phyloP scores from a whole-genome alignment of 257 asterid genomes.

The Nemophila menziesii region DNA sequence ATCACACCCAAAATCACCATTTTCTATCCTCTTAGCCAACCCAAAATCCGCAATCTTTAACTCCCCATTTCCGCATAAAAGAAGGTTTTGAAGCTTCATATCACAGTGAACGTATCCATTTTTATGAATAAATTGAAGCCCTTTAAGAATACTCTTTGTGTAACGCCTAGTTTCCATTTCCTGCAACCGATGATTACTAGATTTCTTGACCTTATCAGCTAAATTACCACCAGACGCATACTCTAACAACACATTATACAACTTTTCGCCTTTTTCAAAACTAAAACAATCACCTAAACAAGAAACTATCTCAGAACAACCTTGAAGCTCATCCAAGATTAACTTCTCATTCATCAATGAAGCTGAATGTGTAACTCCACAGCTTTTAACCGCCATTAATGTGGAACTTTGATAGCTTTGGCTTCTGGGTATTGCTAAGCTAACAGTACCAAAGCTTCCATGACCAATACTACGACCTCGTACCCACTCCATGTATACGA shows the following conservation, averaged over 20 bases:
- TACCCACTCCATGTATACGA: slow-evolving; percentile 9
- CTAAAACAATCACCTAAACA: slow-evolving; percentile 11
- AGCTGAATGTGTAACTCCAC: slow-evolving; percentile 4
- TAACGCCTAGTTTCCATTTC: slow-evolving; percentile 2
- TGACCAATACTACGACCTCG: slow-evolving; percentile 10
- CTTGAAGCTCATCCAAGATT: slow-evolving; percentile 10
- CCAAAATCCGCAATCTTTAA: slow-evolving; percentile 16
- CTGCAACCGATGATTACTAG: neutral
- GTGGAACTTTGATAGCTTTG: neutral
- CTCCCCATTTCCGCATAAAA: slow-evolving; percentile 1
- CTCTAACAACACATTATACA: slow-evolving; percentile 13
- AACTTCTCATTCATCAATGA: slow-evolving; percentile 11
- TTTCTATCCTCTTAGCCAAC: slow-evolving; percentile 8
- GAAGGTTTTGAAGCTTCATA: slow-evolving; percentile 13
- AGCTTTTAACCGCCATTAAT: slow-evolving; percentile 12
- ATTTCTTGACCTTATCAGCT: slow-evolving; percentile 2
- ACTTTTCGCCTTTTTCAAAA: slow-evolving; percentile 7
- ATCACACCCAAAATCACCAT: slow-evolving; percentile 8
- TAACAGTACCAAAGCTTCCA: slow-evolving; percentile 12
- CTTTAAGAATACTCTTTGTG: slow-evolving; percentile 8
- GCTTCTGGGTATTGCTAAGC: slow-evolving; percentile 8
- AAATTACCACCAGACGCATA: slow-evolving; percentile 10
- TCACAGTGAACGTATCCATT: slow-evolving; percentile 14
- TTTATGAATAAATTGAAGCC: slow-evolving; percentile 6
- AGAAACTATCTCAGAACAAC: slow-evolving; percentile 8